Evolutionary conservation across 2,329 filamentous ascomycete species (phyloP).

Genomic region (Clonostachys rhizophaga): DNA sequence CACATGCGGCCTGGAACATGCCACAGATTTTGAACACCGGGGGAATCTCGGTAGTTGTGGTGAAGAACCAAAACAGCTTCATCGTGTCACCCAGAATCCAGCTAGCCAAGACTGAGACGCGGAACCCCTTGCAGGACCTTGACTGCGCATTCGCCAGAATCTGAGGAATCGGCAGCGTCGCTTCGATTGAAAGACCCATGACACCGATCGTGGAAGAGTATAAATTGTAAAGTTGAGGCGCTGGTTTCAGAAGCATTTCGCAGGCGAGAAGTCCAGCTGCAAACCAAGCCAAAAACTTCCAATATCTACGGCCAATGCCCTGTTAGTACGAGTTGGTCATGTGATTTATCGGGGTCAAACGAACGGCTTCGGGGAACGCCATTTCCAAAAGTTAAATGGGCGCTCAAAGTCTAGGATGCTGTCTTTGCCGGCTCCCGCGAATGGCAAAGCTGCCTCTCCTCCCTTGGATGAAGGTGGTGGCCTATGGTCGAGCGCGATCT

Average conservation of each 20-base stretch:
- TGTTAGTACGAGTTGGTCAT: not conserved
- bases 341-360: conserved; percentile 14
- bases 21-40: conserved; percentile 79
- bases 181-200: conserved; percentile 74
- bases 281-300: conserved; percentile 71
- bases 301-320: conserved; percentile 51
- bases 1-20: conserved; percentile 75
- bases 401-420: conserved; percentile 35
- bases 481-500: conserved; percentile 66
- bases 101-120: conserved; percentile 68
- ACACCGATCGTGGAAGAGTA: conserved; percentile 70
- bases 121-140: conserved; percentile 72
- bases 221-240: conserved; percentile 50
- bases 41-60: conserved; percentile 64
- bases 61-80: conserved; percentile 88
- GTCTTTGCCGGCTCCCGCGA: conserved; percentile 44
- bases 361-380: conserved; percentile 65
- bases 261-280: conserved; percentile 54
- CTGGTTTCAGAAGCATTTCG: conserved; percentile 62
- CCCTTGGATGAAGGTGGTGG: conserved; percentile 54
- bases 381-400: conserved; percentile 81
- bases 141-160: conserved; percentile 66
- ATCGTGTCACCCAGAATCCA: conserved; percentile 79
- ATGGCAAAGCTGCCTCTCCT: conserved; percentile 57
- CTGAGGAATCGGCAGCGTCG: conserved; percentile 77